Evolutionary conservation across 352 stramenopile species (phyloP).

Genomic region (Globisporangium cystogenes): DNA sequence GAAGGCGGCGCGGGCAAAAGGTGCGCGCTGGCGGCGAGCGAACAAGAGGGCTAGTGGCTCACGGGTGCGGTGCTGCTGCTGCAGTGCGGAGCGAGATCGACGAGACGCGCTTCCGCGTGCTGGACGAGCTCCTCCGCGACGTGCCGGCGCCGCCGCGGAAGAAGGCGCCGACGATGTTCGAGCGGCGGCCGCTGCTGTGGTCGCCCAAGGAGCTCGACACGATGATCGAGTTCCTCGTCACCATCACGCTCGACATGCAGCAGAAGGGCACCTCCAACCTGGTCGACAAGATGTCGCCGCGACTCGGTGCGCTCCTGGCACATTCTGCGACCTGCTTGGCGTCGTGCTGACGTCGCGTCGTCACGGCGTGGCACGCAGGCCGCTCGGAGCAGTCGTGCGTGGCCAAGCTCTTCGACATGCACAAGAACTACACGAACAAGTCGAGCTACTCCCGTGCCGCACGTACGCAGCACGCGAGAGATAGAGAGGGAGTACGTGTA

Average conservation of each 20-base stretch:
- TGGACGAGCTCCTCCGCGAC: constrained; percentile 44
- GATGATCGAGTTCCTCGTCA: constrained; percentile 50
- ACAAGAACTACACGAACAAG: constrained; percentile 36
- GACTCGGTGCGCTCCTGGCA: constrained; percentile 12
- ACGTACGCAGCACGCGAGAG: constrained; percentile 30
- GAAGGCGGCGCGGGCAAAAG: constrained; percentile 3
- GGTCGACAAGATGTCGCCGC: constrained; percentile 21
- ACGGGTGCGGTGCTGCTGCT: not conserved
- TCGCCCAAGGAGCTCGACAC: constrained; percentile 42
- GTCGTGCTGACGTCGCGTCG: too few species aligned
- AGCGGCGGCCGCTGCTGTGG: constrained; percentile 43
- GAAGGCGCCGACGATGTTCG: constrained; percentile 19
- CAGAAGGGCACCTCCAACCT: constrained; percentile 35
- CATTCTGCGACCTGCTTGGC: not conserved
- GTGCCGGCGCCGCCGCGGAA: constrained; percentile 27
- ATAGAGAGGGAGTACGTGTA: too few species aligned
- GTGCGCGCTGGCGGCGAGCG: too few species aligned
- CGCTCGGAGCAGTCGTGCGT: constrained; percentile 48
- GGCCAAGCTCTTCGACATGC: constrained; percentile 61
- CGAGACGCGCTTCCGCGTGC: constrained; percentile 24
- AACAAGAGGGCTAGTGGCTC: too few species aligned
- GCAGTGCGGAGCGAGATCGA: constrained; percentile 19
- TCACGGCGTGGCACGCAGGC: too few species aligned
- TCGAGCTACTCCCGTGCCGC: constrained; percentile 29
- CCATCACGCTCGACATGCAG: constrained; percentile 60